These are phyloP conservation scores for Penicillium lividum DNA, from an alignment of 495 filamentous ascomycete genomes.

Conservation along the genomic window DNA sequence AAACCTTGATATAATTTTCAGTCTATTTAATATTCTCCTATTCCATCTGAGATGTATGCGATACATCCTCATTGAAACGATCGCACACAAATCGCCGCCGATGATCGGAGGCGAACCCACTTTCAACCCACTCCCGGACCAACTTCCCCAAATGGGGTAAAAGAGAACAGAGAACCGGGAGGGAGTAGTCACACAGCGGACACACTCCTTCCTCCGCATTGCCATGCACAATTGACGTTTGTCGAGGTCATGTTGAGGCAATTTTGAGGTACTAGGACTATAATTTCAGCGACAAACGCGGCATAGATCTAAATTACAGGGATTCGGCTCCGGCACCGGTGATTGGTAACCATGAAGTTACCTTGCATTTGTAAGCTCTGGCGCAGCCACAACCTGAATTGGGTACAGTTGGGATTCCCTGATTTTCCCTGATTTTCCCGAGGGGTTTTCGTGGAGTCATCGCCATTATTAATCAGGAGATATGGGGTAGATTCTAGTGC, in stretches of 20 bases:
- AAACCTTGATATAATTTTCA: neutral
- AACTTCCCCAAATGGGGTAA: slow-evolving; percentile 3
- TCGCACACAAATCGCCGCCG: slow-evolving; percentile 1
- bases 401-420: neutral
- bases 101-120: slow-evolving; percentile 8
- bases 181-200: neutral
- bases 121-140: neutral
- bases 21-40: neutral
- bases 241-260: neutral
- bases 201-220: neutral
- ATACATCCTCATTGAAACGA: neutral
- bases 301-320: slow-evolving; percentile 6
- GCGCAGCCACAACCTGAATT: neutral
- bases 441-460: neutral
- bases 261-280: neutral
- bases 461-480: neutral
- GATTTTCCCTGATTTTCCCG: slow-evolving; percentile 5
- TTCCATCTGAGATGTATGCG: neutral
- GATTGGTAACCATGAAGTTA: neutral
- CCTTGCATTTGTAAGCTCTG: slow-evolving; percentile 5
- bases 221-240: slow-evolving; percentile 1
- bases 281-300: slow-evolving; percentile 20
- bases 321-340: slow-evolving; percentile 3
- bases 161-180: neutral
- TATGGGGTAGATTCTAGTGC: too few species aligned